Evolutionary conservation across 202 grass and related monocot genomes (phyloP).

Genomic region (Panicum hallii): DNA sequence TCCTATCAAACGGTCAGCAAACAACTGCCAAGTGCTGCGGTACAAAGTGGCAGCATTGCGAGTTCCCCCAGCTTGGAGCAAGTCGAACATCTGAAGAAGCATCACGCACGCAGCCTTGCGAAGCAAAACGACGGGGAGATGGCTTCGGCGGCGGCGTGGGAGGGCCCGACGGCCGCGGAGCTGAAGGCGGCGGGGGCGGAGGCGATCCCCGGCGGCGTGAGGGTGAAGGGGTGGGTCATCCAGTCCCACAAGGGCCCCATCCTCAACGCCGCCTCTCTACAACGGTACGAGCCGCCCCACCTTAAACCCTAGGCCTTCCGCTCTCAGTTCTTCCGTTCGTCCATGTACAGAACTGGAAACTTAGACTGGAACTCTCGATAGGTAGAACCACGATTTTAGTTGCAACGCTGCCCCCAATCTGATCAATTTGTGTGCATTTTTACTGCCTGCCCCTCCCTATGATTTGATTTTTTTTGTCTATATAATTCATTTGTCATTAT

Average conservation of each 20-base stretch:
- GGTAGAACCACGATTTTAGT: background rate
- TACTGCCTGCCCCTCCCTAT: too few species aligned
- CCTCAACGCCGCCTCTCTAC: constrained; percentile 72
- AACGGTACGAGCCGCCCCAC: constrained; percentile 50
- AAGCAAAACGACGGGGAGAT: constrained; percentile 38
- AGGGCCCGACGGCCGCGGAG: constrained; percentile 66
- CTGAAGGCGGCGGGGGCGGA: constrained; percentile 76
- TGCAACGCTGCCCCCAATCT: background rate
- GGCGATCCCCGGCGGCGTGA: constrained; percentile 63
- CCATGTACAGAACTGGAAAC: background rate
- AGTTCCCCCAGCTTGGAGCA: background rate
- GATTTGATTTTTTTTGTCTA: background rate
- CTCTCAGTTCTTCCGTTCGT: constrained; percentile 4
- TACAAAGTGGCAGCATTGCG: background rate
- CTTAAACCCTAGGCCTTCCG: constrained; percentile 40
- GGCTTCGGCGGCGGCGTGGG: constrained; percentile 64
- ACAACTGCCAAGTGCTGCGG: background rate
- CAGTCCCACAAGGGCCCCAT: constrained; percentile 79
- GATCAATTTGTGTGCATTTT: background rate
- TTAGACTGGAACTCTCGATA: background rate
- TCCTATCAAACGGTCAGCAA: background rate
- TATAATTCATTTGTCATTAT: background rate
- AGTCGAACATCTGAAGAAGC: background rate
- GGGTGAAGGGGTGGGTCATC: constrained; percentile 74
- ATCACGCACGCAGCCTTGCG: background rate